Conservation (phyloP, 2,329 filamentous ascomycete species). For the Cladosporium phlei region DNA sequence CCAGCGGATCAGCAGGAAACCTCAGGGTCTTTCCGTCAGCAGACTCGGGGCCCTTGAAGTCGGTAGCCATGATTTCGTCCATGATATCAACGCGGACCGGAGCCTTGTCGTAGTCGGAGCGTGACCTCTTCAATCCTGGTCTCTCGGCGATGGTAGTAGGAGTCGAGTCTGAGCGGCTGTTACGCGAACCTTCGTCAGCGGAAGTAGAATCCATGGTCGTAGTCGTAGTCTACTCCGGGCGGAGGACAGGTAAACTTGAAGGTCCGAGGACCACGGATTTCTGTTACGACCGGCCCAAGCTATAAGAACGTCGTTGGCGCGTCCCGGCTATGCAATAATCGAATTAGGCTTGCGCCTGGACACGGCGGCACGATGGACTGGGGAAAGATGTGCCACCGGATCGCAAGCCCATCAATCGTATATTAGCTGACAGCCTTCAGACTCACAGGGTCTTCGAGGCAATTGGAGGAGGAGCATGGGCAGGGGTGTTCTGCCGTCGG, state of each 20-base stretch:
- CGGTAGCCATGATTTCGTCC: conserved; percentile 13
- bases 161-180: conserved; percentile 4
- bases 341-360: neutral
- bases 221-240: neutral
- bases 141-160: conserved; percentile 2
- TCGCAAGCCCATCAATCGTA: neutral
- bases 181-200: conserved; percentile 11
- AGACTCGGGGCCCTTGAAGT: conserved; percentile 11
- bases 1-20: conserved; percentile 22
- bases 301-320: conserved; percentile 6
- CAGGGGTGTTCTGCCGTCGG: conserved; percentile 3
- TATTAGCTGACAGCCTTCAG: conserved; percentile 11
- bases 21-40: conserved; percentile 5
- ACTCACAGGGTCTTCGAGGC: conserved; percentile 4
- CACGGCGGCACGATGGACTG: conserved; percentile 4
- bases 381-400: conserved; percentile 8
- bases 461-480: conserved; percentile 12
- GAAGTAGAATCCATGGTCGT: conserved; percentile 9
- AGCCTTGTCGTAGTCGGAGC: conserved; percentile 17
- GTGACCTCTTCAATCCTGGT: conserved; percentile 13
- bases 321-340: conserved; percentile 4
- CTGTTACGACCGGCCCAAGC: neutral
- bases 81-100: conserved; percentile 14
- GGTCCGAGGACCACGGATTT: no score
- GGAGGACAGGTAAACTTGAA: neutral